Evolutionary conservation across 768 basidiomycete species (phyloP), one percentile per base, ranked within the genome.

Genomic region (Sporobolomyces pararoseus): DNA sequence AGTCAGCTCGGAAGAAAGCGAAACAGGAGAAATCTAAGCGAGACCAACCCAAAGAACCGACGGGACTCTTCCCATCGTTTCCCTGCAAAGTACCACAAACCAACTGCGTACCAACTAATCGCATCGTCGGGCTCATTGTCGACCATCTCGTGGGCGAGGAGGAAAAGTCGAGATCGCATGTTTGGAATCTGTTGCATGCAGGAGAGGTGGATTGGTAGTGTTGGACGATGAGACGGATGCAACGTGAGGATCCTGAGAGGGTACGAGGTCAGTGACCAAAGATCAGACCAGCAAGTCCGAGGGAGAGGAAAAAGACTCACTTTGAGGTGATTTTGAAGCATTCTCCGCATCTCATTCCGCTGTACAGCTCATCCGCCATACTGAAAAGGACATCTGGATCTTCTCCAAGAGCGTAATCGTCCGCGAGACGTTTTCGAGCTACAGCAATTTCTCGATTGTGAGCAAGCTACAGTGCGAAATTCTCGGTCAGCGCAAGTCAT

Each of bases 21-120:
- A 35, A 19, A 32, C 23, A 50, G 31, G 49, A 57, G 29, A 4
- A 16, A 1, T 12, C 25, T 23, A 6, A 47, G 39, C 17, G 39
- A n/a, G 13, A 68, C 83, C 54, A 65, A 91, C 92, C 93, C 95
- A 78, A 98, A 95, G 78, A 94, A 98, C 73, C 94, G 87, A 75
- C 95, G 83, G 4, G 94, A 91, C 75, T 95, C 90, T 16, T 87
- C 82, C 89, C 90, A 99, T 76, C 94, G 90, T 59, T 85, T 85
- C 34, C 86, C 86, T 37, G 87, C 85, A 65, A 95, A 85, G 80
- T 99, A 98, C 90, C 94, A 99, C 27, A 97, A 86, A 0, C 94
- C 96, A 29, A 98, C 96, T 6, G 96, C 91, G 80, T 98, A 99
- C 96, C 96, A 99, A 75, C 91, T 94, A 62, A 91, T 85, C 0